A percentile compares a stretch with the other conserved stretches of the same genome.
These are phyloP conservation scores for Ascobolus immersus DNA, from an alignment of 495 filamentous ascomycete species.

Conservation along the genomic window DNA sequence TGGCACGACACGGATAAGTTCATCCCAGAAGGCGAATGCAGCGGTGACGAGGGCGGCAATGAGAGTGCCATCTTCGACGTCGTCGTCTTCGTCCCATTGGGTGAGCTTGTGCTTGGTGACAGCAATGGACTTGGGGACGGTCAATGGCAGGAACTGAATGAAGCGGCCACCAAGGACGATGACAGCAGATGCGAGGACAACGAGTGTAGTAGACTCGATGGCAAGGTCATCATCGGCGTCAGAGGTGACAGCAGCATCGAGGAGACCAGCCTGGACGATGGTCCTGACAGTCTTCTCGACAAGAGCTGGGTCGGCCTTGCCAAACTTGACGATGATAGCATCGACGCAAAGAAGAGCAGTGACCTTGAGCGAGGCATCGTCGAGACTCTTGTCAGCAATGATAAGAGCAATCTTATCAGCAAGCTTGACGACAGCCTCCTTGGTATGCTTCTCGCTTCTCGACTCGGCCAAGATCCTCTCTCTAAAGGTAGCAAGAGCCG, in stretches of 20 bases:
- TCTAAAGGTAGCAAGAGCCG: conserved; percentile 55
- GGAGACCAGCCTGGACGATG: too few species aligned
- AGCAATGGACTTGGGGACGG: too few species aligned
- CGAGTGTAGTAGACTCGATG: too few species aligned
- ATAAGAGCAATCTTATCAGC: conserved; percentile 48
- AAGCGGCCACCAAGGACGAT: too few species aligned
- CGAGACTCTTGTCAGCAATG: conserved; percentile 31
- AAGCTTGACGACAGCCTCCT: conserved; percentile 47
- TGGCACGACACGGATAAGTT: conserved; percentile 54
- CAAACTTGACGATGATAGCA: conserved; percentile 71
- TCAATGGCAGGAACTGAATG: too few species aligned
- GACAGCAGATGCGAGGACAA: too few species aligned
- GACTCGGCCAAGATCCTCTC: conserved; percentile 42
- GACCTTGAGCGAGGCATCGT: conserved; percentile 49
- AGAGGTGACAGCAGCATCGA: too few species aligned
- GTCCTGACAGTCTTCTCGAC: conserved; percentile 25
- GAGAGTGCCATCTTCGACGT: too few species aligned
- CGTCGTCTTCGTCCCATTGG: too few species aligned
- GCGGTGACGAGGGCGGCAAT: conserved; percentile 59
- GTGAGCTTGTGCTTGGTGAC: too few species aligned
- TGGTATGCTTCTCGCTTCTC: conserved; percentile 36
- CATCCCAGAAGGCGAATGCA: conserved; percentile 47
- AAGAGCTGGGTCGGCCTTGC: conserved; percentile 34
- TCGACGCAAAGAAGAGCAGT: conserved; percentile 69
- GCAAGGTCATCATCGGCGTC: too few species aligned